Conservation (phyloP, 768 basidiomycete genomes). For the Leucogyrophana mollusca region DNA sequence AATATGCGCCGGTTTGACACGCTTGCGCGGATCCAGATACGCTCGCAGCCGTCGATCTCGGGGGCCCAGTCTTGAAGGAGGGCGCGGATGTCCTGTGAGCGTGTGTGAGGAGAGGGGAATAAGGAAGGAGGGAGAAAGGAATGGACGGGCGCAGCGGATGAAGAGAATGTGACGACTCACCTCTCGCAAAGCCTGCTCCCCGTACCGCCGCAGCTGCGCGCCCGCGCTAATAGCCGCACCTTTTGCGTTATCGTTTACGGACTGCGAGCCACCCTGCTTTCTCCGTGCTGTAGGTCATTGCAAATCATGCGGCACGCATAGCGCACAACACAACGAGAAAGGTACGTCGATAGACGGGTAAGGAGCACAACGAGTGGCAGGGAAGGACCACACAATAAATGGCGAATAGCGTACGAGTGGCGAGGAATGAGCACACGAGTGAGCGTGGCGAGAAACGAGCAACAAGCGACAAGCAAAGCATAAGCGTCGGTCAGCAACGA, state of each 20-base stretch:
- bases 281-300: no score
- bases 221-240: slow-evolving; percentile 93
- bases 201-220: slow-evolving; percentile 89
- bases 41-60: slow-evolving; percentile 81
- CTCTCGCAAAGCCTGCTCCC: slow-evolving; percentile 89
- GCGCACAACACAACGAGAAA: background rate
- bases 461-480: background rate
- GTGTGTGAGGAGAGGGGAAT: no score
- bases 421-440: no score
- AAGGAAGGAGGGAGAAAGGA: slow-evolving; percentile 2
- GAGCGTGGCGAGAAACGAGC: no score
- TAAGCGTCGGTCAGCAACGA: background rate
- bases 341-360: no score
- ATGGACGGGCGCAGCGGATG: no score
- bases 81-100: slow-evolving; percentile 77
- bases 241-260: slow-evolving; percentile 89
- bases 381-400: no score
- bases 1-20: slow-evolving; percentile 87
- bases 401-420: no score
- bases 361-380: background rate
- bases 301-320: slow-evolving; percentile 6
- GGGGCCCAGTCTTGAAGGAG: slow-evolving; percentile 85
- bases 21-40: slow-evolving; percentile 90
- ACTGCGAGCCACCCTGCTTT: slow-evolving; percentile 97
- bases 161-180: slow-evolving; percentile 40